These are phyloP conservation scores for Drechslera avenae DNA, from an alignment of 2,329 filamentous ascomycete genomes.

Conservation along the genomic window DNA sequence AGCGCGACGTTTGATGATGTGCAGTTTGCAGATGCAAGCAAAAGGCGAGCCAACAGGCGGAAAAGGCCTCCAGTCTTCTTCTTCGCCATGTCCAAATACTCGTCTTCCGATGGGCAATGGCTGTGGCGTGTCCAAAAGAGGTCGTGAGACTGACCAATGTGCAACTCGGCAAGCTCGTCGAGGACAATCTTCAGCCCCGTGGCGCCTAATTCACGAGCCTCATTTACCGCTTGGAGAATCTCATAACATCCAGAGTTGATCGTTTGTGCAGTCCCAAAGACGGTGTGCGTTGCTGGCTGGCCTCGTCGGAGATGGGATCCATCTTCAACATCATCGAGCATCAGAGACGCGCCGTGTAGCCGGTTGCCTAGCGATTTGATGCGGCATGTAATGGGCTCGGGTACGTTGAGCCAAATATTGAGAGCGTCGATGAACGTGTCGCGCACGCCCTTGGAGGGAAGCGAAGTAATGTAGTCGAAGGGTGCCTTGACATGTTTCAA, in stretches of 20 bases:
- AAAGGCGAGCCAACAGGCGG: background rate
- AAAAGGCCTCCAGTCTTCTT: background rate
- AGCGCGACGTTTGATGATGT: background rate
- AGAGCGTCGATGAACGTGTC: background rate
- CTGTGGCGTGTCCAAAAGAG: background rate
- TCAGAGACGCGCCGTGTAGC: background rate
- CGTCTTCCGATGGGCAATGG: background rate
- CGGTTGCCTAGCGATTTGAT: background rate
- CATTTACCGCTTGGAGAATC: background rate
- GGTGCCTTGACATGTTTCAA: background rate
- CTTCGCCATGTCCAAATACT: background rate
- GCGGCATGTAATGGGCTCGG: background rate
- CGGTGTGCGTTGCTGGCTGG: background rate
- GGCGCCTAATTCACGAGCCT: background rate
- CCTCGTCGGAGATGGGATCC: background rate
- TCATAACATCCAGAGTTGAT: background rate
- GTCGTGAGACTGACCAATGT: background rate
- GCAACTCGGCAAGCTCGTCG: background rate
- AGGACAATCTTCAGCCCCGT: background rate
- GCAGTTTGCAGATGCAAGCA: background rate
- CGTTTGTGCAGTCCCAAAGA: background rate
- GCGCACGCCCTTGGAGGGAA: background rate
- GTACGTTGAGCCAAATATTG: background rate
- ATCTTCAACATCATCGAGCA: conserved; percentile 3
- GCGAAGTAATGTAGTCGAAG: conserved; percentile 1